Base-by-base conservation (phyloP, 179 eudicot genomes). In the Spergularia azorica region DNA sequence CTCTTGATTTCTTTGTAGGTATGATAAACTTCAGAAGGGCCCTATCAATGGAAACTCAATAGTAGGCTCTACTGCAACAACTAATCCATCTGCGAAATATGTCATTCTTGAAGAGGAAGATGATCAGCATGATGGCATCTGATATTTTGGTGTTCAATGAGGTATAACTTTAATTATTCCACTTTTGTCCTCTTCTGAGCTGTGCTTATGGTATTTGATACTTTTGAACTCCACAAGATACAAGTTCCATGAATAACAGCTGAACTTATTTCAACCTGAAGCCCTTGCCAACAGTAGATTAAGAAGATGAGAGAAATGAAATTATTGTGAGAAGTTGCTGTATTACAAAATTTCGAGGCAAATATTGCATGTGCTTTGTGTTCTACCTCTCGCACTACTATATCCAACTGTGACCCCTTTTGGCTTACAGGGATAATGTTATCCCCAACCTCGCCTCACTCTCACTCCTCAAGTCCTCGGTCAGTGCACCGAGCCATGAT, bases 71-170 rank as follows among this genome's bases (percentile, higher is more conserved):
- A 55, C 46, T 63, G 61, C 71, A 55, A 26, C 71, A 55, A 79
- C 83, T 50, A 78, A 76, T 80, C 82, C 77, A 26, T 80, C 92
- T 62, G 84, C 94, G 51, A 95, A 87, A 81, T 95, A 95, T 86
- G 99, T 88, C 81, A 95, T 94, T 80, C 98, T 95, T 20, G 99
- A 95, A 76, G 95, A 95, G 83, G 82, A 83, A 65, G 97, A 93
- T 65, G 96, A 88, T 79, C 87, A 89, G 80, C 89, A 85, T 62
- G 84, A 80, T 62, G 73, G 71, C 52, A 62, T 80, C 69, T 86
- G 81, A 81, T n/a, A 57, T 55, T 41, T 17, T 58, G n/a, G 5
- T 48, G 18, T 62, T 63, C 54, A 10, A 54, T 51, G 63, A 82
- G 85, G 85, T 82, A 82, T 38, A n/a, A 58, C 70, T 16, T 78